Base-by-base conservation (phyloP, 163 green algal genomes). In the Scenedesmus sp. region DNA sequence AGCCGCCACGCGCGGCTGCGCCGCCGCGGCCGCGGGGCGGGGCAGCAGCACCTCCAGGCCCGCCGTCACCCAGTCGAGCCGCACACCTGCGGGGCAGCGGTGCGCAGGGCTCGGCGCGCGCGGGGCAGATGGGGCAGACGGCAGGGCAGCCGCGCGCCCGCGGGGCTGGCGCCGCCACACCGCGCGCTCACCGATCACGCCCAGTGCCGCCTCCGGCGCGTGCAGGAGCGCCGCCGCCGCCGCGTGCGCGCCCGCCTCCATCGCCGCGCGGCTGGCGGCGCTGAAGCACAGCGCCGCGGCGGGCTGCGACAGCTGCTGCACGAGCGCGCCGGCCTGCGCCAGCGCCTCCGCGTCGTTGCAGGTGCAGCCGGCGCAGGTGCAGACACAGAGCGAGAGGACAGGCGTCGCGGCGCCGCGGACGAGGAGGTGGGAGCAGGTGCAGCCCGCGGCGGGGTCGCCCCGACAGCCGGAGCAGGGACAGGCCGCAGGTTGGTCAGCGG, bases 361-460 rank as follows among this genome's bases (percentile, higher is more conserved):
- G 3, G 33, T 24, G 39, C 69, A 77, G 53, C 53, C 58, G 39
- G 36, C 44, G 54, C 69, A 77, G 5, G 39, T 14, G 69, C 69
- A 77, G 0, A 77, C 69, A 11, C 69, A 77, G 13, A 77, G 54
- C 31, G 69, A 77, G 24, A 67, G 53, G 36, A 77, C 53, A 28
- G 67, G 31, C 9, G 53, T 51, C 28, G 39, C 56, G 48, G 14
- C 42, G 53, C 69, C 69, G 17, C 34, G 39, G 15, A 77, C 22
- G 24, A 77, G 36, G 13, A 77, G 28, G 54, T 77, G 69, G 2
- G 69, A 77, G 36, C 69, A 77, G 18, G 69, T 77, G 69, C 69
- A 77, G n/a, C 69, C 69, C 2, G 69, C 26, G 13, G 53, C 22
- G 10, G 69, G 29, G 56, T 77, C 54, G 36, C 69, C 69, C 24